Base-by-base conservation (phyloP, 2,329 filamentous ascomycete genomes). In the Exserohilum rostratum region DNA sequence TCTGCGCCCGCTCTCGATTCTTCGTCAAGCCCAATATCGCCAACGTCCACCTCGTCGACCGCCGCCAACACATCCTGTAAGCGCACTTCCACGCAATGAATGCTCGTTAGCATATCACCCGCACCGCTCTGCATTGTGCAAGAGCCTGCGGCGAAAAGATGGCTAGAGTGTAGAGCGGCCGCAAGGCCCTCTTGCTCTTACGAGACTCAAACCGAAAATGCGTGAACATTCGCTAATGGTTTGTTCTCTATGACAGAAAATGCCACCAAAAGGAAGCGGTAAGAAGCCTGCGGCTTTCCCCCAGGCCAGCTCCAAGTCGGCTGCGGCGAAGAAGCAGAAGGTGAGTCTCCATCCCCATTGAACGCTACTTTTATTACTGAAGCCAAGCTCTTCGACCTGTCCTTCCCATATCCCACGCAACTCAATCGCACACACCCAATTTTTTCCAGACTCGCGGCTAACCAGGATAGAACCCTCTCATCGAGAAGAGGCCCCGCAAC, bases 191-290 rank as follows among this genome's bases (percentile, higher is more conserved):
- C 70, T 72, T 55, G 56, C 68, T 73, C 71, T 74, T 75, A 74
- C 66, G 71, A 74, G 71, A 68, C 58, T 62, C 66, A 70, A 66
- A 69, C 64, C 67, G 83, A 82, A 87, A 47, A 44, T 52, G 48
- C 85, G 84, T 88, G 88, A 85, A 88, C 70, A 81, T 84, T 81
- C 79, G 89, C 92, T 97, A 90, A 96, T 91, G 83, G 91, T 88
- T 91, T 95, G 93, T 96, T 91, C 93, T 98, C 93, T 95, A 98
- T 98, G 93, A 98, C 85, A 98, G 95, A 42, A 67, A 59, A 75
- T 75, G 73, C 66, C 74, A 67, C 75, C 93, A 79, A 99, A 98
- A 85, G 92, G 92, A 54, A 48, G 43, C 86, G 98, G 90, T 98
- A 97, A 87, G 89, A 91, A 83, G 95, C 95, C 76, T 85, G 92